These are phyloP conservation scores for Tetragonia tetragonoides DNA, from an alignment of 148 eudicot species.

Conservation along the genomic window DNA sequence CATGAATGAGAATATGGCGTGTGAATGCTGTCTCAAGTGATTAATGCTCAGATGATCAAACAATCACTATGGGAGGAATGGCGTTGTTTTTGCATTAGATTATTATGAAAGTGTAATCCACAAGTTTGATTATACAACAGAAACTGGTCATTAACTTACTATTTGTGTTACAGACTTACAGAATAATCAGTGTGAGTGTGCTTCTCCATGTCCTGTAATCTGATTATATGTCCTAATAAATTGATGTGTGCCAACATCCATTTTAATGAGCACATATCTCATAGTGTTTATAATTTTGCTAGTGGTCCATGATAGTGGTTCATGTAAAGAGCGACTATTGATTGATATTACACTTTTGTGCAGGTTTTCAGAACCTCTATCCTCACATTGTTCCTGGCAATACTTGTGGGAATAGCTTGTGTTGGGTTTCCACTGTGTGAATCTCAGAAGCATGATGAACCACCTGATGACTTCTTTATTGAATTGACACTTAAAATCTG, in stretches of 20 bases:
- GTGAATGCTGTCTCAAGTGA: too few relatives aligned
- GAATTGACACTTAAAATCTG: conserved; percentile 12
- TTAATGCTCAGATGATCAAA: too few relatives aligned
- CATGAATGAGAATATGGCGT: too few relatives aligned
- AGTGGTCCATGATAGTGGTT: not conserved
- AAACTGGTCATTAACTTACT: not conserved
- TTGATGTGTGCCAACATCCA: not conserved
- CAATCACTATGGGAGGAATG: too few relatives aligned
- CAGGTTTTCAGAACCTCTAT: conserved; percentile 27
- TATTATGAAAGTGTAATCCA: not conserved
- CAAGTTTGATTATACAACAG: conserved; percentile 2
- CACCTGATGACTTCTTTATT: conserved; percentile 5
- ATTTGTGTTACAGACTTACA: conserved; percentile 13
- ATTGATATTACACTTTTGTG: not conserved
- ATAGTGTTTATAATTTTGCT: not conserved
- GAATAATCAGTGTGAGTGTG: conserved; percentile 9
- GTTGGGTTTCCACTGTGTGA: conserved; percentile 18
- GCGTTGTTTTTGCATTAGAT: too few relatives aligned
- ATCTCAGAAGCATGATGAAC: conserved; percentile 12
- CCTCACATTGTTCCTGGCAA: conserved; percentile 19
- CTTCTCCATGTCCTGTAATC: conserved; percentile 15
- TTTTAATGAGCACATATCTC: not conserved
- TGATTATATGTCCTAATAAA: conserved; percentile 19
- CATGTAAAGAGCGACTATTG: too few relatives aligned
- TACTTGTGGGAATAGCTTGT: conserved; percentile 28